Conservation (phyloP, 1,139 yeast genomes). For the Groenewaldozyma sp. region DNA sequence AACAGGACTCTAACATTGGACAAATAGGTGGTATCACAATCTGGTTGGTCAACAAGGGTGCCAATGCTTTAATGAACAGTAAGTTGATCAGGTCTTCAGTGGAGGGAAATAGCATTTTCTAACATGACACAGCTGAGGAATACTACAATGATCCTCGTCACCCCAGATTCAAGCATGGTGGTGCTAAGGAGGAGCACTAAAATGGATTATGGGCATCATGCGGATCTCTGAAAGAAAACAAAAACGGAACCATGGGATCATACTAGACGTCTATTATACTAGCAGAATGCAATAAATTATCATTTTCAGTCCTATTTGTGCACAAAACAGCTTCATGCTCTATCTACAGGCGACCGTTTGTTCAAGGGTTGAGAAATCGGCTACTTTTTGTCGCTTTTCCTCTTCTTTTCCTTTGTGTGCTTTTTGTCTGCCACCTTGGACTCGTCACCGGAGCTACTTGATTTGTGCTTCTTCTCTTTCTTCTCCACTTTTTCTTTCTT, state of each 20-base stretch:
- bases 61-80: conserved; percentile 45
- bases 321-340: too few species aligned
- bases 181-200: conserved; percentile 40
- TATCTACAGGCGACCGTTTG: background rate
- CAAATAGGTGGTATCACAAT: conserved; percentile 40
- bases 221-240: background rate
- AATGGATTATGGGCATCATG: background rate
- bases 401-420: conserved; percentile 4
- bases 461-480: conserved; percentile 5
- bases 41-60: conserved; percentile 49
- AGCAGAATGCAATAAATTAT: too few species aligned
- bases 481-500: conserved; percentile 7
- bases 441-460: too few species aligned
- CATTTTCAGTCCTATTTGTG: too few species aligned
- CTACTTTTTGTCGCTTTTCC: conserved; percentile 3
- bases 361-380: background rate
- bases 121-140: conserved; percentile 35
- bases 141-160: conserved; percentile 72
- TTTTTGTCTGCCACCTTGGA: too few species aligned
- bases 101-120: too few species aligned
- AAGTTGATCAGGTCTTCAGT: too few species aligned
- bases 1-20: conserved; percentile 5
- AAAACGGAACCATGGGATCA: background rate
- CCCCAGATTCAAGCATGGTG: conserved; percentile 58
- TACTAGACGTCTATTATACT: background rate